Evolutionary conservation across 2,329 filamentous ascomycete species (phyloP).

Genomic region (Fusarium coicis): DNA sequence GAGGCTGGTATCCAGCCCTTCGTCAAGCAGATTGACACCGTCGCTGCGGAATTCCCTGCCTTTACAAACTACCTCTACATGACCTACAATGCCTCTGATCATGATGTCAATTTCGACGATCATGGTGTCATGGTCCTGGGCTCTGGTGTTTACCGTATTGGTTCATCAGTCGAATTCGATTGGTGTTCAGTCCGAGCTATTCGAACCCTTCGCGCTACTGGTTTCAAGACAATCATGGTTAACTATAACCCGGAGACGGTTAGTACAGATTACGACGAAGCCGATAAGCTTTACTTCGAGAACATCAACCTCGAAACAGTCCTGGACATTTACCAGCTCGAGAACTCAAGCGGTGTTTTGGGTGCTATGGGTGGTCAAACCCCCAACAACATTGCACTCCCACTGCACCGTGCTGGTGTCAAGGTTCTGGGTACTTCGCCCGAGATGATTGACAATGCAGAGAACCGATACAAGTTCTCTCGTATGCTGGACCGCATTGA

Average conservation of each 20-base stretch:
- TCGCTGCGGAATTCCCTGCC: conserved; percentile 95
- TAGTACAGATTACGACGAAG: conserved; percentile 91
- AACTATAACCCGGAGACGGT: conserved; percentile 95
- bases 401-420: conserved; percentile 87
- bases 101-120: conserved; percentile 86
- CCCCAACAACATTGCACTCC: conserved; percentile 96
- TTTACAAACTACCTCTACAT: conserved; percentile 96
- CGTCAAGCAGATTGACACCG: conserved; percentile 98
- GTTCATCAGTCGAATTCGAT: conserved; percentile 97
- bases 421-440: conserved; percentile 95
- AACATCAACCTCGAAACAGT: conserved; percentile 92
- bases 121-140: conserved; percentile 96
- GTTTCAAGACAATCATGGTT: conserved; percentile 96
- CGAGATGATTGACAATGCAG: conserved; percentile 98
- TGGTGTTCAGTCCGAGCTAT: conserved; percentile 98
- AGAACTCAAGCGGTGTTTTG: conserved; percentile 84
- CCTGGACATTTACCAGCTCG: conserved; percentile 91
- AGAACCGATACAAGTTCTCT: conserved; percentile 99
- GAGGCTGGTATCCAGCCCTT: conserved; percentile 87
- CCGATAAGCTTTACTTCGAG: conserved; percentile 95
- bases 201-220: conserved; percentile 83
- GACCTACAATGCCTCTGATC: conserved; percentile 91
- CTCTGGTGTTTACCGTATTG: conserved; percentile 96
- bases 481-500: conserved; percentile 95
- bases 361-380: conserved; percentile 98